Base-by-base conservation (phyloP, 306 rosid species). In the Casuarina cunninghamiana region DNA sequence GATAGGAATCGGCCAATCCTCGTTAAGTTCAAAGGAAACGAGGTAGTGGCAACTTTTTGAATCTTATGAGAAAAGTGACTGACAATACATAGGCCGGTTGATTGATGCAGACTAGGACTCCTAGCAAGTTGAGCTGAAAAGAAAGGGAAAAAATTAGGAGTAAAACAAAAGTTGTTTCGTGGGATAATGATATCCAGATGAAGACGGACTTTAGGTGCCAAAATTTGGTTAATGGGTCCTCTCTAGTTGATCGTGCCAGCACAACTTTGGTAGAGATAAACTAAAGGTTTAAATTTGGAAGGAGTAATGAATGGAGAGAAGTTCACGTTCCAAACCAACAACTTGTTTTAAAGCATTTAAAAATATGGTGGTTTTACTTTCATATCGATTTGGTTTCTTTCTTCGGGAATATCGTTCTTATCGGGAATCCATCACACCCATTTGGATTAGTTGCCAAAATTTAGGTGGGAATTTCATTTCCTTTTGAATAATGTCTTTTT, bases 171-270 rank as follows among this genome's bases (percentile, higher is more conserved):
- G 2, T 49, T 26, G 6, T 77, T n/a, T 76, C 7, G 70, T 76
- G 69, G 84, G 61, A 70, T 80, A 44, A 50, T 74, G 78, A 45
- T 80, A 63, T 74, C 21, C 19, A 53, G 17, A 19, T 19, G 42
- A 63, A 73, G 17, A 68, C 71, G 48, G 43, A 15, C 7, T 35
- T 46, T 75, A 16, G 17, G 49, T 69, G 54, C 17, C 51, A 55
- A 21, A 45, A 32, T 8, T 54, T 9, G 21, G 61, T 42, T 3
- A 10, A 45, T 69, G 57, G 60, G 0, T 53, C 26, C 13, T 45
- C n/a, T 48, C n/a, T 21, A 32, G 12, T 41, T 12, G 55, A 51
- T 13, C n/a, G 7, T 44, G 45, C 63, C 65, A 1, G 17, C 78
- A 26, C 32, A 75, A 77, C 35, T 77, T 67, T 19, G 44, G 19